Base-by-base conservation (phyloP, 2,329 filamentous ascomycete species). In the Didymella arachidicola region DNA sequence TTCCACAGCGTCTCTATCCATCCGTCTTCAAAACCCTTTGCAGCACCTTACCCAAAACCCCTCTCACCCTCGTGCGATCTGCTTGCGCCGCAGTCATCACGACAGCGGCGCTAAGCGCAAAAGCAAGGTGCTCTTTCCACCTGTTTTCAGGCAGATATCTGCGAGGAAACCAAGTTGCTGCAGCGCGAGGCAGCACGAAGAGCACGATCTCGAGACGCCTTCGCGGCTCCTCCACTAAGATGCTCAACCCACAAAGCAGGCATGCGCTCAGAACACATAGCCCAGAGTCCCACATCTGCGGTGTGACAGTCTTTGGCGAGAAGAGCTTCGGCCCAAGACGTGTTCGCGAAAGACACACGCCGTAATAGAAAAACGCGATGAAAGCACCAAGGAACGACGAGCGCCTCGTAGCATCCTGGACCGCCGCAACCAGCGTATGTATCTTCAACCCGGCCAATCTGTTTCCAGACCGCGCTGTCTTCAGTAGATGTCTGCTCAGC, bases 321-420 rank as follows among this genome's bases (percentile, higher is more conserved):
- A 93, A 79, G 12, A 94, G 22, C 32, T 74, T 84, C 0, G 92
- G 92, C 0, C 92, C 92, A 7, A 95, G 60, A 29, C 90, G 84
- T 1, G 88, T 93, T 43, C 92, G 86, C 6, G 87, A 82, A 0
- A 96, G 85, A 72, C 92, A 96, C 3, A 96, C 89, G 27, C 89
- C 88, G 73, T 96, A 96, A 79, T 93, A 96, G 74, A 94, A 95
- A 11, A 93, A 79, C 1, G 86, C 81, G 64, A 96, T 89, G 75
- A 94, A 96, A 0, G 87, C 79, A 3, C 87, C 91, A 1, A 96
- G 83, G 73, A 96, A 95, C 0, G 89, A 83, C 0, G 91, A 93
- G 5, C 90, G 93, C 30, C 89, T 86, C 10, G 83, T 77, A 1
- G 90, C 87, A 2, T 88, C 88, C 14, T 81, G 66, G 26, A 88